These are phyloP conservation scores for Xylaria acuta DNA, from an alignment of 495 filamentous ascomycete genomes.

Conservation along the genomic window DNA sequence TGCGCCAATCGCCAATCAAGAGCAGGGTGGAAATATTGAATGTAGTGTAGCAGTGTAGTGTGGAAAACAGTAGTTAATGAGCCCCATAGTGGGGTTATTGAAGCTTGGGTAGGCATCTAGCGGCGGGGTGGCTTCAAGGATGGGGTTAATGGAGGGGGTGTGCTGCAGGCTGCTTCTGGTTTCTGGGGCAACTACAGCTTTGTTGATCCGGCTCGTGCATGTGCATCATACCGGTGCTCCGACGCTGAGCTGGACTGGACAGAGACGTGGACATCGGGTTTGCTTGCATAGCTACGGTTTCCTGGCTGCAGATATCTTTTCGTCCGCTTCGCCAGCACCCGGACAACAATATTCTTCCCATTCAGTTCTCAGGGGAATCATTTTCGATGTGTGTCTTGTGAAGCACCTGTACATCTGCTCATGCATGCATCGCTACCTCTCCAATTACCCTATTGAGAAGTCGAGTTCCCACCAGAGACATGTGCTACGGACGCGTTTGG, in stretches of 20 bases:
- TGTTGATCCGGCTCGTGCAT: slow-evolving; percentile 28
- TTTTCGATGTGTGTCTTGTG: slow-evolving; percentile 14
- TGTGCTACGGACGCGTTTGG: slow-evolving; percentile 18
- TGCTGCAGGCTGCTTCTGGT: background rate
- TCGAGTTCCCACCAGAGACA: slow-evolving; percentile 4
- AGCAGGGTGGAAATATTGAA: background rate
- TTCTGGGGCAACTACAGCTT: slow-evolving; percentile 27
- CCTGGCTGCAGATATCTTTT: slow-evolving; percentile 2
- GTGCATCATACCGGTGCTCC: slow-evolving; percentile 20
- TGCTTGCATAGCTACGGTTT: background rate
- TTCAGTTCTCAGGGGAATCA: slow-evolving; percentile 9
- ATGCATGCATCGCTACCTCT: background rate
- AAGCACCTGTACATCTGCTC: background rate
- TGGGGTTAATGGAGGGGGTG: background rate
- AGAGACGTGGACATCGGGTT: slow-evolving; percentile 6
- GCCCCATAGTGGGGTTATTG: slow-evolving; percentile 14
- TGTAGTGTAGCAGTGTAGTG: no score
- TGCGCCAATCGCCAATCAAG: slow-evolving; percentile 5
- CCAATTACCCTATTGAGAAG: slow-evolving; percentile 1
- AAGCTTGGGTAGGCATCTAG: slow-evolving; percentile 3
- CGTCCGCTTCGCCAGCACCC: slow-evolving; percentile 1
- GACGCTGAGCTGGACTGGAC: background rate
- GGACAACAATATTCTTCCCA: slow-evolving; percentile 21
- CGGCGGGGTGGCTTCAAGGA: slow-evolving; percentile 6
- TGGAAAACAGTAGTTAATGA: no score